These are phyloP conservation scores for Cutaneotrichosporon cavernicola DNA, from an alignment of 1,284 basidiomycete genomes.

Conservation along the genomic window DNA sequence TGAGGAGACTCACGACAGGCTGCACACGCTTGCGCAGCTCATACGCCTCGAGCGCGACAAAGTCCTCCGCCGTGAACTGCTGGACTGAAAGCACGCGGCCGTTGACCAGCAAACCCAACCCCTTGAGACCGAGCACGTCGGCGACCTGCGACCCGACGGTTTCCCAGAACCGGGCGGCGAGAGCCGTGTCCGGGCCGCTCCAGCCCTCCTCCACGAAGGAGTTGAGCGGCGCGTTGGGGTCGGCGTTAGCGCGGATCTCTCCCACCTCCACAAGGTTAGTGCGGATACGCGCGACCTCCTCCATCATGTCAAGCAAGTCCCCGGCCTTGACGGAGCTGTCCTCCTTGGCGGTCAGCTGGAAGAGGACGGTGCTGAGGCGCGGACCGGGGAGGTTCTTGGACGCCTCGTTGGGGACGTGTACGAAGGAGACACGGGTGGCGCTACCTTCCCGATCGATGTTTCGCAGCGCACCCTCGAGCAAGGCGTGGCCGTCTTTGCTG, in stretches of 20 bases:
- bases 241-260: constrained; percentile 17
- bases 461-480: constrained; percentile 64
- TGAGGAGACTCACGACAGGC: constrained; percentile 66
- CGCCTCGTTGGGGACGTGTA: constrained; percentile 43
- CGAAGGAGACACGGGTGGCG: constrained; percentile 51
- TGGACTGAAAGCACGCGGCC: constrained; percentile 67
- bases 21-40: constrained; percentile 69
- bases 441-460: constrained; percentile 55
- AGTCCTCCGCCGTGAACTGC: constrained; percentile 66
- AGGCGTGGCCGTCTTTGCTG: constrained; percentile 58
- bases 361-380: constrained; percentile 46
- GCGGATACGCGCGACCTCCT: constrained; percentile 6
- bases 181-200: constrained; percentile 32
- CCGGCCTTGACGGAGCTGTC: not conserved
- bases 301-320: constrained; percentile 24
- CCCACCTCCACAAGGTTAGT: constrained; percentile 29
- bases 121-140: constrained; percentile 57
- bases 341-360: constrained; percentile 27
- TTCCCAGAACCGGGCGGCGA: constrained; percentile 46
- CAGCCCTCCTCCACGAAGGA: constrained; percentile 30
- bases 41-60: constrained; percentile 66
- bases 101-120: constrained; percentile 69
- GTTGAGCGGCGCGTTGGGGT: constrained; percentile 12
- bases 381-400: constrained; percentile 12
- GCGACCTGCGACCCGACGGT: constrained; percentile 30